phyloP scores from a whole-genome alignment of 768 basidiomycete genomes.

The Boletus pseudo-olivaceus region DNA sequence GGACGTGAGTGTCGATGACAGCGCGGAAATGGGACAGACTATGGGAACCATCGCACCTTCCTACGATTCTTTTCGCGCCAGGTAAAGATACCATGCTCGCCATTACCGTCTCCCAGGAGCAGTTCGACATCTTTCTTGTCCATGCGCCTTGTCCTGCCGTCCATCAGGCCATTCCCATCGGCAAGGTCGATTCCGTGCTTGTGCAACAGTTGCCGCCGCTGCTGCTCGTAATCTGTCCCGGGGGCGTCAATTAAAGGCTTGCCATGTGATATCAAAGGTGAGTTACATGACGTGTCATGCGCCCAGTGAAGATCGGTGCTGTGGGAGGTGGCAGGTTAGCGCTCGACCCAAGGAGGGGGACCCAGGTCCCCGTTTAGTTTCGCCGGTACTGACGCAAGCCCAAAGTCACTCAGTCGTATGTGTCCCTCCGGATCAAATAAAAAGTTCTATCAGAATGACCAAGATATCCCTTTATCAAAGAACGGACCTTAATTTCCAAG shows the following conservation, averaged over 20 bases:
- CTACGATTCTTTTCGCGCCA: conserved; percentile 93
- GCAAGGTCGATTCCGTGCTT: conserved; percentile 96
- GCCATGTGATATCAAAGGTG: conserved; percentile 2
- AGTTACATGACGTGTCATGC: conserved; percentile 85
- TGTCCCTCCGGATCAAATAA: conserved; percentile 92
- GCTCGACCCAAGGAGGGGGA: conserved; percentile 8
- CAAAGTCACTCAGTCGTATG: conserved; percentile 94
- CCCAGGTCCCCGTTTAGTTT: conserved; percentile 22
- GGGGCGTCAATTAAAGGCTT: conserved; percentile 13
- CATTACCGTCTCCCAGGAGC: conserved; percentile 80
- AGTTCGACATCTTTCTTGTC: conserved; percentile 78
- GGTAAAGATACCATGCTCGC: conserved; percentile 82
- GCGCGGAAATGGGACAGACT: conserved; percentile 28
- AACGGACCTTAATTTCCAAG: conserved; percentile 28
- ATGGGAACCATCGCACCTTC: conserved; percentile 56
- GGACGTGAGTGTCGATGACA: conserved; percentile 22
- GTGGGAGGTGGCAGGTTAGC: conserved; percentile 24
- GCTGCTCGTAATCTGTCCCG: conserved; percentile 84
- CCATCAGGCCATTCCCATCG: conserved; percentile 60
- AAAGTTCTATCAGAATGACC: conserved; percentile 67
- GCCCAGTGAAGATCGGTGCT: conserved; percentile 96
- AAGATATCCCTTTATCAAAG: conserved; percentile 22
- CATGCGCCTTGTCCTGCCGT: conserved; percentile 77
- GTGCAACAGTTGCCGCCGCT: conserved; percentile 79
- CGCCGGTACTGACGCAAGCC: conserved; percentile 73